A percentile compares a stretch with the other conserved stretches of the same genome.
Evolutionary conservation across 805 yeast species (phyloP).

Genomic region (Schwanniomyces yamadae): DNA sequence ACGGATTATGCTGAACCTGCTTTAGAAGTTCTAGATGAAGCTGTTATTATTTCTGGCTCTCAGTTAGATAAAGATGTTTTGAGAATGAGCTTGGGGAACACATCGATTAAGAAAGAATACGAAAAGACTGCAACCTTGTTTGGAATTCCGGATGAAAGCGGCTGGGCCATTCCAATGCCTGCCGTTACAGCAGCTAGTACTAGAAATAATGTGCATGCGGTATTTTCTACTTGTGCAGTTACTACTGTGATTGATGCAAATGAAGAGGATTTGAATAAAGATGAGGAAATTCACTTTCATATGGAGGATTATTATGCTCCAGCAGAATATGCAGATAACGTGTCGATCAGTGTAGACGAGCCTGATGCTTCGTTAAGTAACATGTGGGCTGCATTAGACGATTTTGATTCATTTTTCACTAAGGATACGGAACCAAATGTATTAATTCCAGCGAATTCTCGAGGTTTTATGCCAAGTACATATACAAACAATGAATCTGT

Average conservation of each 20-base stretch:
- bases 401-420: conserved; percentile 84
- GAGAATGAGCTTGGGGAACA: conserved; percentile 86
- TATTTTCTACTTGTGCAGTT: conserved; percentile 77
- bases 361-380: conserved; percentile 77
- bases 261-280: conserved; percentile 27
- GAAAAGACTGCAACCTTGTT: conserved; percentile 86
- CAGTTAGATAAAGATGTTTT: conserved; percentile 88
- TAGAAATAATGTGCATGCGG: conserved; percentile 92
- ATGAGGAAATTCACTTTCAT: conserved; percentile 52
- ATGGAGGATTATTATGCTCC: conserved; percentile 55
- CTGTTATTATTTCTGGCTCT: conserved; percentile 82
- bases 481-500: conserved; percentile 54
- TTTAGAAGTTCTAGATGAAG: conserved; percentile 83
- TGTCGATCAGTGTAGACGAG: conserved; percentile 53
- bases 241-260: conserved; percentile 26
- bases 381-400: conserved; percentile 91
- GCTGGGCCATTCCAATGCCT: conserved; percentile 98
- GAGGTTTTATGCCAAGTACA: conserved; percentile 14
- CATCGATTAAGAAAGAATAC: conserved; percentile 72
- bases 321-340: conserved; percentile 42
- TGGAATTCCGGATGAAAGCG: conserved; percentile 92
- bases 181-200: conserved; percentile 85
- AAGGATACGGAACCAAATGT: conserved; percentile 31
- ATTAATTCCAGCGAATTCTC: conserved; percentile 4
- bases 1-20: conserved; percentile 91